phyloP scores from a whole-genome alignment of 345 rosid species.

The Trapa bicornis region DNA sequence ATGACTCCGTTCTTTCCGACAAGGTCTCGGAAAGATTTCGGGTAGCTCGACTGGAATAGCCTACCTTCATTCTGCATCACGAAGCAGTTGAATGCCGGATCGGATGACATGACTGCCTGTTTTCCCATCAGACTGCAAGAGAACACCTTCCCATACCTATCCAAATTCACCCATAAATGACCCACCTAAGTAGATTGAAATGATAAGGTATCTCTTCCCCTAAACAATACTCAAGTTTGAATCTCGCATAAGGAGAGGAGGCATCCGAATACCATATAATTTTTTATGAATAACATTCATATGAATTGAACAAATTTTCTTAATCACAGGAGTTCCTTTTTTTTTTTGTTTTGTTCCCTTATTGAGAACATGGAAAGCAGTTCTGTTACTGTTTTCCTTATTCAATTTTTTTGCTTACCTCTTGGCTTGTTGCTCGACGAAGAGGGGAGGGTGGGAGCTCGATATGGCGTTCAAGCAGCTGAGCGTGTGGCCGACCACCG shows the following conservation, averaged over 20 bases:
- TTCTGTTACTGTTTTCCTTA: too few relatives aligned
- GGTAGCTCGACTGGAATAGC: constrained; percentile 73
- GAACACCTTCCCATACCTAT: constrained; percentile 67
- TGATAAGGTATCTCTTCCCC: too few relatives aligned
- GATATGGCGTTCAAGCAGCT: constrained; percentile 72
- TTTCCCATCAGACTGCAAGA: constrained; percentile 68
- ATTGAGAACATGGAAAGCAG: too few relatives aligned
- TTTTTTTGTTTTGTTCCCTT: too few relatives aligned
- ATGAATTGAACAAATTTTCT: too few relatives aligned
- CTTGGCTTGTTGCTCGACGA: constrained; percentile 48
- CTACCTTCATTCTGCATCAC: constrained; percentile 76
- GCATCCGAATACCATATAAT: too few relatives aligned
- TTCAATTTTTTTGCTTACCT: constrained; percentile 19
- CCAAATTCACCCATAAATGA: background rate
- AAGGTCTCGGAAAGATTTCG: constrained; percentile 73
- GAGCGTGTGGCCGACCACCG: constrained; percentile 57
- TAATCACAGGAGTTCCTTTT: too few relatives aligned
- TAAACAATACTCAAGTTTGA: too few relatives aligned
- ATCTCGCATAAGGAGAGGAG: too few relatives aligned
- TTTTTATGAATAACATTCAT: too few relatives aligned
- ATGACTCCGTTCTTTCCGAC: constrained; percentile 80
- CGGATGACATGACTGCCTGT: constrained; percentile 65
- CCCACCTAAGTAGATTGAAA: too few relatives aligned
- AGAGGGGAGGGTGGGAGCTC: constrained; percentile 62
- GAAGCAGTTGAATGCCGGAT: constrained; percentile 53